Conservation (phyloP, 2,329 filamentous ascomycete species). For the Aspergillus sp. region DNA sequence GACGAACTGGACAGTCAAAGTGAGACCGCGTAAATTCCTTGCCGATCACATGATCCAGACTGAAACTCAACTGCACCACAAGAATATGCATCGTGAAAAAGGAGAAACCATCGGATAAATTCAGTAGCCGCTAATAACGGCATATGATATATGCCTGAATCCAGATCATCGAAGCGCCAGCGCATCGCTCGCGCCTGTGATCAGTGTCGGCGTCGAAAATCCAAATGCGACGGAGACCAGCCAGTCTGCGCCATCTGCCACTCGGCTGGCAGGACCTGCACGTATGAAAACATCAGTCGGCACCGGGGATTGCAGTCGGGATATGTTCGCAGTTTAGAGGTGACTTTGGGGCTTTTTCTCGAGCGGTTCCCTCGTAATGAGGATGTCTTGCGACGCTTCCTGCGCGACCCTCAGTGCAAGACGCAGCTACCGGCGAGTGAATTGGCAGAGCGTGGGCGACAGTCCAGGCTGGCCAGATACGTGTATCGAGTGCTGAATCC, state of each 20-base stretch:
- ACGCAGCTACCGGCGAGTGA: conserved; percentile 35
- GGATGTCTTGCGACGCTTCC: not conserved
- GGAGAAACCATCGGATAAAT: no score
- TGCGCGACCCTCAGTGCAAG: not conserved
- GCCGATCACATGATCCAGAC: not conserved
- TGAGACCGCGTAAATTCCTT: not conserved
- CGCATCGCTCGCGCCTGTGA: conserved; percentile 57
- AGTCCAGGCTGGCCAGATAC: conserved; percentile 10
- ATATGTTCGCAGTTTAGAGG: conserved; percentile 70
- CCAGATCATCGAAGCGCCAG: conserved; percentile 11
- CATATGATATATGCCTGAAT: not conserved
- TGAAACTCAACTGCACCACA: not conserved
- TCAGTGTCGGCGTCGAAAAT: conserved; percentile 65
- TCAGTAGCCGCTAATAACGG: not conserved
- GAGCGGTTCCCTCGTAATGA: not conserved
- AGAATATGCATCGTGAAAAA: not conserved
- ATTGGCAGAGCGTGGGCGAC: not conserved
- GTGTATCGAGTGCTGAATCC: not conserved
- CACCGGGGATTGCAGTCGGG: conserved; percentile 70
- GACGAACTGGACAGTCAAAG: not conserved
- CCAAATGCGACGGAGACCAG: conserved; percentile 70
- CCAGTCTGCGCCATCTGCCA: conserved; percentile 65
- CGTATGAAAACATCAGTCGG: conserved; percentile 35
- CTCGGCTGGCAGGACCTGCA: conserved; percentile 19
- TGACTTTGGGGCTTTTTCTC: conserved; percentile 58